Base-by-base conservation (phyloP, 495 filamentous ascomycete species). In the Penicillium arizonense region DNA sequence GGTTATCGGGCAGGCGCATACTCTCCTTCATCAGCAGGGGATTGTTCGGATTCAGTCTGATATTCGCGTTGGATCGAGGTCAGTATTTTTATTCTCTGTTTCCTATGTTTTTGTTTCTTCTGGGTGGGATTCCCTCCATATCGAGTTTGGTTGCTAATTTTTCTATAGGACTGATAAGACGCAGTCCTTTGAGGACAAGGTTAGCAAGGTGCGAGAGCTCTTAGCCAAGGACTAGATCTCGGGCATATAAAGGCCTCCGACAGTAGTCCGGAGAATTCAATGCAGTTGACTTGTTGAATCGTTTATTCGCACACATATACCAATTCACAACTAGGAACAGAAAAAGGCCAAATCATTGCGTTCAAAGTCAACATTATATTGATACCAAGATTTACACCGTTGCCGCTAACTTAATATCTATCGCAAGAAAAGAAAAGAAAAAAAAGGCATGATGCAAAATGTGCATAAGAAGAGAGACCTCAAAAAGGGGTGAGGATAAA, bases 1-100 rank as follows among this genome's bases (percentile, higher is more conserved):
- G 49, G 79, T 95, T 13, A 91, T 98, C 67, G 94, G 94, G 5
- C 90, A 96, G 70, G 90, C 90, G 13, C 94, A 98, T 73, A 81
- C 78, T 4, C 71, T 94, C 38, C 80, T 98, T 26, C 94, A 97
- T 64, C 73, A 86, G 57, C 84, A 84, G 44, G 94, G 93, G 24
- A 82, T 91, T 44, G 77, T 90, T 47, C 71, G 94, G 21, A 86
- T 97, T 26, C 94, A 98, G 74, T 88, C 83, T 36, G 90, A 94
- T 69, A 96, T 97, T 69, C 78, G 93, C 3, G 83, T 88, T 41
- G 94, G 94, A 5, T 87, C 88, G 47, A 86, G 89, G 89, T 92
- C 64, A 56, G 76, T 69, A 40, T 41, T 23, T 35, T 40, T 8
- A 20, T 47, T 42, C 21, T 44, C 42, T 32, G 5, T 42, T 35